phyloP scores from a whole-genome alignment of 108 stramenopile genomes.

The Cyclotella baltica region DNA sequence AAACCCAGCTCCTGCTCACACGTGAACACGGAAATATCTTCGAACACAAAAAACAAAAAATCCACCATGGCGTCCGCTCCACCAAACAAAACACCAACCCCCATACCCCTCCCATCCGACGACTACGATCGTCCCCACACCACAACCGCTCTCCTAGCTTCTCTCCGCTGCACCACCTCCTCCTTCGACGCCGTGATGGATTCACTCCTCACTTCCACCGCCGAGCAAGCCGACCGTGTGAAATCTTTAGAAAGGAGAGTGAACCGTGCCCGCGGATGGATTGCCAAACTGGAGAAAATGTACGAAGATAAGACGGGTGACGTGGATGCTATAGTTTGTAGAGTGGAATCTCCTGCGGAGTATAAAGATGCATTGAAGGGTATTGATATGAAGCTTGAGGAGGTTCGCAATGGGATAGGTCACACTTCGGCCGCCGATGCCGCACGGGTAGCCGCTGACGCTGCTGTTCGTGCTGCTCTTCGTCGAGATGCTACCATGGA shows the following conservation, averaged over 20 bases:
- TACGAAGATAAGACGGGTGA: conserved; percentile 9
- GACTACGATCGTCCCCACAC: conserved; percentile 52
- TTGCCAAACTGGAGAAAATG: conserved; percentile 36
- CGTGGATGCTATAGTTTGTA: conserved; percentile 27
- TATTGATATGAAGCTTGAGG: conserved; percentile 23
- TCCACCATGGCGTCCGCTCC: conserved; percentile 1
- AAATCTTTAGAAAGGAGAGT: conserved; percentile 15
- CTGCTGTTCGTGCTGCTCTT: conserved; percentile 34
- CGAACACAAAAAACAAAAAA: too few relatives aligned
- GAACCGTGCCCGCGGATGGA: conserved; percentile 22
- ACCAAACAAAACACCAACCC: conserved; percentile 14
- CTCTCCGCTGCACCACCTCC: conserved; percentile 40
- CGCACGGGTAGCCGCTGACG: conserved; percentile 41
- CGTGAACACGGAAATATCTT: too few relatives aligned
- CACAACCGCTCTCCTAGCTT: conserved; percentile 35
- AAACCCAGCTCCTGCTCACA: neutral
- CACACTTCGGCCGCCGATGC: conserved; percentile 15
- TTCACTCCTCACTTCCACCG: conserved; percentile 11
- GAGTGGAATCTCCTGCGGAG: conserved; percentile 32
- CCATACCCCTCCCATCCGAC: conserved; percentile 54
- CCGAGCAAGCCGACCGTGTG: conserved; percentile 29
- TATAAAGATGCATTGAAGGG: conserved; percentile 42
- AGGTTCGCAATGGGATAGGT: neutral
- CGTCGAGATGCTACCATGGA: conserved; percentile 36
- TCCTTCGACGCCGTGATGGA: conserved; percentile 55